Evolutionary conservation across 1,284 basidiomycete species (phyloP).

Genomic region (Irpex rosettiformis): DNA sequence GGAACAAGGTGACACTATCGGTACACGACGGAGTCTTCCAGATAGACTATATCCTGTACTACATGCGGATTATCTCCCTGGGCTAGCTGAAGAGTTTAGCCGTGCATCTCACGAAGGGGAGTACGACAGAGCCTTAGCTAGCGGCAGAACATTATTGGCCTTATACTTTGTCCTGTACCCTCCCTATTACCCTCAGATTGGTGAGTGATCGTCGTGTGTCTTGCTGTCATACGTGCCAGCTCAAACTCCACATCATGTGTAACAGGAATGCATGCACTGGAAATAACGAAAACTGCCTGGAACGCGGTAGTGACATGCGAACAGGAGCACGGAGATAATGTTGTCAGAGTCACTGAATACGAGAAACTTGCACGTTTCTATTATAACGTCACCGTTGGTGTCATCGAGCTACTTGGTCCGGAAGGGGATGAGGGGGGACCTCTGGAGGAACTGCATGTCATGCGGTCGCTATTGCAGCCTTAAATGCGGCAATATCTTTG

Average conservation of each 20-base stretch:
- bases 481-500: constrained; percentile 1
- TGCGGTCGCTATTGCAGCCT: constrained; percentile 31
- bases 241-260: background rate
- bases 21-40: constrained; percentile 32
- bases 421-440: constrained; percentile 65
- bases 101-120: constrained; percentile 59
- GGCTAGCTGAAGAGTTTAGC: constrained; percentile 60
- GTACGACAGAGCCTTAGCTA: constrained; percentile 47
- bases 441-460: constrained; percentile 43
- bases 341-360: background rate
- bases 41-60: constrained; percentile 39
- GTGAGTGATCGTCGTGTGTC: constrained; percentile 34
- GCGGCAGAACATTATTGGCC: constrained; percentile 55
- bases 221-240: background rate
- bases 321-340: constrained; percentile 13
- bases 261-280: constrained; percentile 68
- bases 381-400: constrained; percentile 37
- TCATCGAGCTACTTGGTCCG: constrained; percentile 45
- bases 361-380: constrained; percentile 26
- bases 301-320: constrained; percentile 43
- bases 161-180: constrained; percentile 69
- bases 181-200: constrained; percentile 72
- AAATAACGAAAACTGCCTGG: constrained; percentile 73
- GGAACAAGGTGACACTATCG: background rate
- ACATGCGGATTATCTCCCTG: constrained; percentile 56